phyloP scores from a whole-genome alignment of 1,284 basidiomycete species.

The Ganoderma leucocontextum region DNA sequence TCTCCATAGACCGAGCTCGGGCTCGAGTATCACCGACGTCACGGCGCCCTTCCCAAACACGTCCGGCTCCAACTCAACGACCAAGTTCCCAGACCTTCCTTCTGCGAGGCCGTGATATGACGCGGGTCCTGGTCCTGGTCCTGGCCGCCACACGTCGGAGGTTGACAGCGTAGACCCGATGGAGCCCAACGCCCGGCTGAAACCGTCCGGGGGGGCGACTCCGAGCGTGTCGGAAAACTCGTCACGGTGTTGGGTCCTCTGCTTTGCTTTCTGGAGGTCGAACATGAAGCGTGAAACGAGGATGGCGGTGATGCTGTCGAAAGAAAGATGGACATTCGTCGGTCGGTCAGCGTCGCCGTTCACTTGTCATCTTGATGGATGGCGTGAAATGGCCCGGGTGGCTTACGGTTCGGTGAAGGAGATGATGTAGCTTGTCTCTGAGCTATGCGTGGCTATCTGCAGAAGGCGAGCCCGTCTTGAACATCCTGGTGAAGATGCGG shows the following conservation, averaged over 20 bases:
- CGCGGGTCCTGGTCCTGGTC: not conserved
- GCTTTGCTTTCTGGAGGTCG: slow-evolving; percentile 7
- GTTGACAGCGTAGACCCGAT: not conserved
- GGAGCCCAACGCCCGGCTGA: slow-evolving; percentile 2
- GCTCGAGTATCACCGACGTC: not conserved
- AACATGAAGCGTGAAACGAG: slow-evolving; percentile 15
- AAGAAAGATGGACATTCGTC: not conserved
- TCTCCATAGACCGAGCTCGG: not conserved
- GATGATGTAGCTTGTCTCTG: slow-evolving; percentile 1
- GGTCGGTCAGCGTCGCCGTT: not conserved
- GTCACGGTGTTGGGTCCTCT: not conserved
- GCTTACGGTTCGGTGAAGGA: slow-evolving; percentile 13
- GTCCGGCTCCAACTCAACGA: not conserved
- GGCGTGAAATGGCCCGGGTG: not conserved
- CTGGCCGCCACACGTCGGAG: not conserved
- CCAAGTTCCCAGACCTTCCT: not conserved
- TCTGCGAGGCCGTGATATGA: not conserved
- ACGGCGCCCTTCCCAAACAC: not conserved
- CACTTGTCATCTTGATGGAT: not conserved
- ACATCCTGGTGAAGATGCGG: not conserved
- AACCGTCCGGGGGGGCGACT: not conserved
- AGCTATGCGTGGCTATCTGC: not conserved
- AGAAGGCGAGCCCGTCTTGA: not conserved
- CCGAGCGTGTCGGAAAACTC: not conserved
- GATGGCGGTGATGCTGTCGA: slow-evolving; percentile 14